Evolutionary conservation across 768 basidiomycete species (phyloP).

Genomic region (Russula emetica): DNA sequence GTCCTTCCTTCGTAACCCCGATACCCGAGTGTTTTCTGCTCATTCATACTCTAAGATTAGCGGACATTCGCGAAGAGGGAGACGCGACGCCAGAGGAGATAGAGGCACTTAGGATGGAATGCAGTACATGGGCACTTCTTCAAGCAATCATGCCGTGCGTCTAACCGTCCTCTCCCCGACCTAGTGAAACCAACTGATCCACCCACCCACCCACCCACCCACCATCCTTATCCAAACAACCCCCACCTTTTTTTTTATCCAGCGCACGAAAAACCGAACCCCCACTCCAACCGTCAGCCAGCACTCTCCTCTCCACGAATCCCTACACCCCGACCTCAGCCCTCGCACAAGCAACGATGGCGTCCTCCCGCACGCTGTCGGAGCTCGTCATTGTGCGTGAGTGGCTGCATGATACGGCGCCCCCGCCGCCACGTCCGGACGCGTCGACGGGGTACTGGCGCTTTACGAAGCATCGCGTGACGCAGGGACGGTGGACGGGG

Average conservation of each 20-base stretch:
- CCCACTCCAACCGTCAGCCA: slow-evolving; percentile 46
- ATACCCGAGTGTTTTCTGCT: neutral
- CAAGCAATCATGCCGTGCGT: slow-evolving; percentile 75
- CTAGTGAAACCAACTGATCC: neutral
- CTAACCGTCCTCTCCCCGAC: neutral
- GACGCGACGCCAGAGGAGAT: slow-evolving; percentile 48
- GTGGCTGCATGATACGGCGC: slow-evolving; percentile 80
- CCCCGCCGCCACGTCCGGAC: slow-evolving; percentile 21
- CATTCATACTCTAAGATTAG: slow-evolving; percentile 40
- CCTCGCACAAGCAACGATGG: slow-evolving; percentile 69
- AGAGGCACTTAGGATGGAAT: slow-evolving; percentile 64
- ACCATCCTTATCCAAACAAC: neutral
- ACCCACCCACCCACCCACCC: neutral
- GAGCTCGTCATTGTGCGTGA: slow-evolving; percentile 83
- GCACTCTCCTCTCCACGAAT: slow-evolving; percentile 58
- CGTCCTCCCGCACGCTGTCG: slow-evolving; percentile 58
- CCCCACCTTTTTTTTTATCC: neutral
- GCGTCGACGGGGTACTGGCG: slow-evolving; percentile 26
- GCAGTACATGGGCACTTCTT: slow-evolving; percentile 77
- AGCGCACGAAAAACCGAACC: slow-evolving; percentile 68
- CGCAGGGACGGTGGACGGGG: slow-evolving; percentile 38
- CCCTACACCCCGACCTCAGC: slow-evolving; percentile 79
- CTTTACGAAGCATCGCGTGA: slow-evolving; percentile 23
- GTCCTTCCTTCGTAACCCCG: slow-evolving; percentile 29
- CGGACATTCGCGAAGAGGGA: slow-evolving; percentile 47